These are phyloP conservation scores for Cordyceps fumosorosea DNA, from an alignment of 2,329 filamentous ascomycete genomes.

Conservation along the genomic window DNA sequence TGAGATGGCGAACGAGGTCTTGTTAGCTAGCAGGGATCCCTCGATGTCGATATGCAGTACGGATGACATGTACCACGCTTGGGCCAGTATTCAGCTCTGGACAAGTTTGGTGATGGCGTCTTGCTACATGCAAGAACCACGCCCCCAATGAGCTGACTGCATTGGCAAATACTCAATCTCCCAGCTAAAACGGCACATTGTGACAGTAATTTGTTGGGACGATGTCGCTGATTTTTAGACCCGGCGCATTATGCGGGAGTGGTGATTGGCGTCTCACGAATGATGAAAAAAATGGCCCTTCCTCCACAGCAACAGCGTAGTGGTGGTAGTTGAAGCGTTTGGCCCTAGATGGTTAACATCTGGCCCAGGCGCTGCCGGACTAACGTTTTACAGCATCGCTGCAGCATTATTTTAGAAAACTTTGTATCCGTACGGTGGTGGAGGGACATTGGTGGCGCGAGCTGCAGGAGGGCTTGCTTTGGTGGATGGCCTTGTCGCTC, in stretches of 20 bases:
- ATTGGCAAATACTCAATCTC: background rate
- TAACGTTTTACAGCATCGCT: slow-evolving; percentile 12
- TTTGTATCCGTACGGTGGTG: background rate
- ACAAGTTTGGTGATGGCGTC: background rate
- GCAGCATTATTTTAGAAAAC: background rate
- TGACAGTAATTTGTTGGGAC: slow-evolving; percentile 1
- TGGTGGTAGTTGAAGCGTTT: too few relatives aligned
- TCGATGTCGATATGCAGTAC: background rate
- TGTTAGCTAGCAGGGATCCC: background rate
- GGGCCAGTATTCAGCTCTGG: background rate
- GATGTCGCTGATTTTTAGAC: background rate
- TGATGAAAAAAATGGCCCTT: background rate
- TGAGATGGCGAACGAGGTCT: background rate
- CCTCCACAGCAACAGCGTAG: background rate
- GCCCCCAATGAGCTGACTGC: background rate
- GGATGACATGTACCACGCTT: background rate
- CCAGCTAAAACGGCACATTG: background rate
- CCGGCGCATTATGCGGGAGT: slow-evolving; percentile 3
- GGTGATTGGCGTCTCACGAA: slow-evolving; percentile 9
- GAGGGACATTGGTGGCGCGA: slow-evolving; percentile 3
- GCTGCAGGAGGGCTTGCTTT: background rate
- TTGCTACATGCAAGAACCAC: background rate
- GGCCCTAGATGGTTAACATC: background rate
- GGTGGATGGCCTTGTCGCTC: background rate
- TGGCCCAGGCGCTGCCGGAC: slow-evolving; percentile 4